Evolutionary conservation across 257 asterid species (phyloP), one percentile per base, ranked within the genome.

Genomic region (Ballota nigra): DNA sequence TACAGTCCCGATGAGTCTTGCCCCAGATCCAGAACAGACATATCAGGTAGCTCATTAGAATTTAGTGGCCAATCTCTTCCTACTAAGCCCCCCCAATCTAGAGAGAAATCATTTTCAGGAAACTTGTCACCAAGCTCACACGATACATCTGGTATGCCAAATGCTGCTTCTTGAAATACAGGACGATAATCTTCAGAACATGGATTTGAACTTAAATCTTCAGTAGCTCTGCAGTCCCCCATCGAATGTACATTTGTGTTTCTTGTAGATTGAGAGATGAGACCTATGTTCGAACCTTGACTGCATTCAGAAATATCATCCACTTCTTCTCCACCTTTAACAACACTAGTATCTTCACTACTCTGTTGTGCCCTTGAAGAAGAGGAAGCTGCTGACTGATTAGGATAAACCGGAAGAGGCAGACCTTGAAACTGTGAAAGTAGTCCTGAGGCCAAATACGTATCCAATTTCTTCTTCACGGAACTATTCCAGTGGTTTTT

Each of bases 401-500:
- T 81, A 33, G 79, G 78, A 66, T 61, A 84, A 72, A 60, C 67
- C 51, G 82, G 77, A 75, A 68, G 87, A 12, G 96, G 96, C 28
- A 55, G 82, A 58, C 87, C 87, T 79, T 91, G 91, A 79, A 80
- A 90, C 83, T 85, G 94, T 63, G 93, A 74, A 83, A 95, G 88
- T 74, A 90, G 80, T 57, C 98, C 99, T 52, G 99, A 92, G 57
- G 96, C 88, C 84, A 86, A 69, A 84, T 92, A 95, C 75, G 81
- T 82, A 74, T 95, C 99, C 82, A 95, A 53, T 80, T 92, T 95
- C 91, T 95, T 95, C 84, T 92, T 95, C 75, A 95, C 97, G 4
- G 98, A 95, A 85, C 96, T 88, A 83, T 92, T 90, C 99, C 99
- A 92, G 66, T 95, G 99, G 83, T 95, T 95, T 79, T 95, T 95